Percentiles rank a stretch among this genome's conserved stretches.
phyloP scores from a whole-genome alignment of 306 rosid genomes.

The Begonia fuchsioides region DNA sequence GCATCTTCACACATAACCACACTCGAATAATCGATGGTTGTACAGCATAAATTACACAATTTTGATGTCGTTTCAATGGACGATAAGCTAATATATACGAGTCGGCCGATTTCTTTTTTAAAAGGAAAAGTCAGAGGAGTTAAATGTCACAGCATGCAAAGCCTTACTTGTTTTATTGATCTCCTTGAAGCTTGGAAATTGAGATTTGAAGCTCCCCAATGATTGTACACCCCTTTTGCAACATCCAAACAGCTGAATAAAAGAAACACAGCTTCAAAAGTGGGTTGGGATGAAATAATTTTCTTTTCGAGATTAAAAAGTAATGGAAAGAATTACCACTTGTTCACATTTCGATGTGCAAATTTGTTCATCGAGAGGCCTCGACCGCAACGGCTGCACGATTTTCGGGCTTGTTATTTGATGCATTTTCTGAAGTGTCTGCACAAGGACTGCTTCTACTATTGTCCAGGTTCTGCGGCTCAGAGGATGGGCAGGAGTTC shows the following conservation, averaged over 20 bases:
- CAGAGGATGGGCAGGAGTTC: slow-evolving; percentile 18
- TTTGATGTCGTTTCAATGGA: too few species aligned
- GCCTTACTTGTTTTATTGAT: too few species aligned
- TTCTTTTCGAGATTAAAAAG: slow-evolving; percentile 17
- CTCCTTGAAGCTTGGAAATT: background rate
- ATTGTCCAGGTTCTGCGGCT: slow-evolving; percentile 22
- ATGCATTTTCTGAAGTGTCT: slow-evolving; percentile 44
- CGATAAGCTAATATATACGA: too few species aligned
- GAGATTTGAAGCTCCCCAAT: too few species aligned
- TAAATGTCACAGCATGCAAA: too few species aligned
- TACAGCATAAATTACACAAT: too few species aligned
- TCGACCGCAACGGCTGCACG: slow-evolving; percentile 30
- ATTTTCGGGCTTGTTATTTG: slow-evolving; percentile 23
- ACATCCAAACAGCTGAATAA: slow-evolving; percentile 36
- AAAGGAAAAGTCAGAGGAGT: too few species aligned
- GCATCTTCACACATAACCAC: too few species aligned
- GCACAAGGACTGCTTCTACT: slow-evolving; percentile 26
- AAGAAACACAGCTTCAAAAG: slow-evolving; percentile 29
- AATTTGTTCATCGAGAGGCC: slow-evolving; percentile 42
- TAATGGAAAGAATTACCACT: slow-evolving; percentile 52
- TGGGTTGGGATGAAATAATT: slow-evolving; percentile 9
- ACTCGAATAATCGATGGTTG: too few species aligned
- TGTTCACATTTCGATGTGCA: slow-evolving; percentile 1
- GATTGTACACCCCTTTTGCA: background rate
- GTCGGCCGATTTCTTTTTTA: too few species aligned